A percentile compares a stretch with the other conserved stretches of the same genome.
These are phyloP conservation scores for Plasmodium knowlesi DNA, from an alignment of 169 alveolate species.

Conservation along the genomic window DNA sequence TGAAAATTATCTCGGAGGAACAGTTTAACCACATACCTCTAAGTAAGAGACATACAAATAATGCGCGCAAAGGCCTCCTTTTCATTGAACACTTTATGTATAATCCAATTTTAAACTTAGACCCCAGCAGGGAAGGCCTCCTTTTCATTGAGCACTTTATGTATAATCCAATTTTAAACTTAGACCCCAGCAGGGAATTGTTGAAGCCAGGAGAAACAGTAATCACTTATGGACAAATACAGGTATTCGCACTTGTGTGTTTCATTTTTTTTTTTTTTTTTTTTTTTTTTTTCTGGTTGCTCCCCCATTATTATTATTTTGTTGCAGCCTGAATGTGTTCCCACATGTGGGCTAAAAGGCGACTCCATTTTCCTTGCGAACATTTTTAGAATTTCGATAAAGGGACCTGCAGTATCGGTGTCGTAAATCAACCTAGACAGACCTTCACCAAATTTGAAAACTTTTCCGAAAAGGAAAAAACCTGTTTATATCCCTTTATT, in stretches of 20 bases:
- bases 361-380: background rate
- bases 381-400: slow-evolving; percentile 42
- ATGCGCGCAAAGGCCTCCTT: background rate
- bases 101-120: slow-evolving; percentile 4
- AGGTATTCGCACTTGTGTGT: slow-evolving; percentile 12
- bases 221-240: slow-evolving; percentile 70
- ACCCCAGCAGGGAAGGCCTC: slow-evolving; percentile 35
- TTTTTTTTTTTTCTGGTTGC: background rate
- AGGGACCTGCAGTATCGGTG: slow-evolving; percentile 48
- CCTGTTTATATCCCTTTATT: slow-evolving; percentile 49
- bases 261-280: slow-evolving; percentile 4
- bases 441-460: slow-evolving; percentile 39
- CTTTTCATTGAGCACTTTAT: background rate
- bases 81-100: background rate
- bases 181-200: slow-evolving; percentile 26
- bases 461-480: slow-evolving; percentile 22
- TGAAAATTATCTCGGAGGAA: slow-evolving; percentile 53
- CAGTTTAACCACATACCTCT: slow-evolving; percentile 18
- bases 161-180: background rate
- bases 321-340: background rate
- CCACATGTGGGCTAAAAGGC: background rate
- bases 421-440: slow-evolving; percentile 67
- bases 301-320: background rate
- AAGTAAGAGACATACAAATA: slow-evolving; percentile 9
- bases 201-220: slow-evolving; percentile 53